phyloP scores from a whole-genome alignment of 2,329 filamentous ascomycete species.

The Massarina eburnea region DNA sequence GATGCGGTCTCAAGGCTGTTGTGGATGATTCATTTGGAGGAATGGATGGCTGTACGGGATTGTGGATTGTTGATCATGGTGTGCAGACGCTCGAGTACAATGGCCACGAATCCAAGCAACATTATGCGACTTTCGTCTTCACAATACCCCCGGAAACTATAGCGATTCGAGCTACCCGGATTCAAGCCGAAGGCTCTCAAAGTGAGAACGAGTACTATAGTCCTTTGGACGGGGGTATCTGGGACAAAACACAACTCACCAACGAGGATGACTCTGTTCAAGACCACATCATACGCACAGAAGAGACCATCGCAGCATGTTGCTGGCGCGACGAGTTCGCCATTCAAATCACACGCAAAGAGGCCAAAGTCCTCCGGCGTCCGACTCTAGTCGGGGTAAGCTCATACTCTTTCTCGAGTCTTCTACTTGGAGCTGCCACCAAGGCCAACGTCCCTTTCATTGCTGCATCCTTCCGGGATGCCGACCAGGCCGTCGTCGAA shows the following conservation, averaged over 20 bases:
- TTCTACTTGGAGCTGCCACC: conserved; percentile 25
- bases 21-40: conserved; percentile 31
- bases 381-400: conserved; percentile 17
- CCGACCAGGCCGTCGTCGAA: conserved; percentile 22
- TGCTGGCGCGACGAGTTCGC: conserved; percentile 19
- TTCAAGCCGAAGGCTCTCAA: conserved; percentile 18
- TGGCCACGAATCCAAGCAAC: conserved; percentile 24
- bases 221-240: conserved; percentile 9
- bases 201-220: conserved; percentile 9
- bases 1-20: conserved; percentile 45
- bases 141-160: conserved; percentile 37
- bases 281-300: conserved; percentile 28
- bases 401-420: conserved; percentile 17
- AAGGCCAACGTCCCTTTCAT: conserved; percentile 17
- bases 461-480: conserved; percentile 22
- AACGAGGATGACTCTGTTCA: conserved; percentile 20
- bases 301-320: conserved; percentile 37
- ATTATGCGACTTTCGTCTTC: conserved; percentile 41
- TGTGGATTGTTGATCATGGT: conserved; percentile 43
- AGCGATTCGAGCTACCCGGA: conserved; percentile 29
- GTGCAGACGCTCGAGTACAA: conserved; percentile 29
- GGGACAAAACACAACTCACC: conserved; percentile 25
- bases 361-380: conserved; percentile 25
- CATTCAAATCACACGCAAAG: conserved; percentile 34
- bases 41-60: conserved; percentile 35